Conservation (phyloP, 1,284 basidiomycete genomes). For the Malassezia caprae region DNA sequence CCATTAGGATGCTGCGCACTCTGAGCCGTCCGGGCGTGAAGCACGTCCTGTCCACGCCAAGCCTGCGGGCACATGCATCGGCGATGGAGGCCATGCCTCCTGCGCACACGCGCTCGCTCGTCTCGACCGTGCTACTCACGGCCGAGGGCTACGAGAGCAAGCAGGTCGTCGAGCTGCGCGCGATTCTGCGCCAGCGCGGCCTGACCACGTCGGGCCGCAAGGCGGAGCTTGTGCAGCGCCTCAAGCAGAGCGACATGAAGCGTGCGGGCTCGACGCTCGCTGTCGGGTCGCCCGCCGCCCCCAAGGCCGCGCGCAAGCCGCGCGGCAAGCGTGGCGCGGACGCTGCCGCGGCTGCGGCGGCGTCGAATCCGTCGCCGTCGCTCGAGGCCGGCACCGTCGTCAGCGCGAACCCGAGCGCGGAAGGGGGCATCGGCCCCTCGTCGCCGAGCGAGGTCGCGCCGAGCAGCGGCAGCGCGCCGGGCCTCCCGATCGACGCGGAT, state of each 20-base stretch:
- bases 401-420: constrained; percentile 21
- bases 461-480: constrained; percentile 26
- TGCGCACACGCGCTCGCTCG: constrained; percentile 17
- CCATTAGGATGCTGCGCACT: constrained; percentile 10
- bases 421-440: constrained; percentile 22
- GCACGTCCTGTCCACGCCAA: constrained; percentile 3
- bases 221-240: constrained; percentile 35
- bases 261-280: constrained; percentile 35
- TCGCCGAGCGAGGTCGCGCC: constrained; percentile 15
- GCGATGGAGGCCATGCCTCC: background rate
- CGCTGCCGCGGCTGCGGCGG: constrained; percentile 18
- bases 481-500: constrained; percentile 18
- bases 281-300: constrained; percentile 7
- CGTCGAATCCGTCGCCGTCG: constrained; percentile 20
- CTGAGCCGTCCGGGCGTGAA: constrained; percentile 6
- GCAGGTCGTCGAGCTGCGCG: constrained; percentile 31
- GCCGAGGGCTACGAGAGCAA: constrained; percentile 33
- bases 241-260: constrained; percentile 29
- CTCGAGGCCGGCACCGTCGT: constrained; percentile 29
- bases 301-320: constrained; percentile 9
- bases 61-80: constrained; percentile 2
- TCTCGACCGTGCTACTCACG: constrained; percentile 36
- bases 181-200: constrained; percentile 35
- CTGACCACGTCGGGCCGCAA: constrained; percentile 33
- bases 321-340: constrained; percentile 16